Percentiles rank a stretch among this genome's conserved stretches.
Evolutionary conservation across 352 stramenopile genomes (phyloP).

Genomic region (Lagenidium giganteum): DNA sequence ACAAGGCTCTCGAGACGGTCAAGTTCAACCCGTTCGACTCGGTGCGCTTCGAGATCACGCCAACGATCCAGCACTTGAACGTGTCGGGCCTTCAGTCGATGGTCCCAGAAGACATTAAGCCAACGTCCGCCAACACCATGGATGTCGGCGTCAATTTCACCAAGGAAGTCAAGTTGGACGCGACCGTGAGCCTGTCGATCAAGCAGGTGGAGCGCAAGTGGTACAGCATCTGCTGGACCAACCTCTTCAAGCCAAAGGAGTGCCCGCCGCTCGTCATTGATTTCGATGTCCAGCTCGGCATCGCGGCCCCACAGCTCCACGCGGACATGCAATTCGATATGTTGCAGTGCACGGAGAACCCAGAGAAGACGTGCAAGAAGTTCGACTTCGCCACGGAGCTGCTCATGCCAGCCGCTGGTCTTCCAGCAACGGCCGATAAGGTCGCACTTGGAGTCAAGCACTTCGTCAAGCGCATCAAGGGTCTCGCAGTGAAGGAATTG

Average conservation of each 20-base stretch:
- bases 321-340: conserved; percentile 15
- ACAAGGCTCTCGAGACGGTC: conserved; percentile 16
- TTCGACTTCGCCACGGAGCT: conserved; percentile 28
- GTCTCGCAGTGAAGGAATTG: conserved; percentile 27
- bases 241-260: conserved; percentile 23
- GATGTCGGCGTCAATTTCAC: conserved; percentile 24
- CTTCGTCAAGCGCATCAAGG: conserved; percentile 31
- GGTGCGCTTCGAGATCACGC: conserved; percentile 22
- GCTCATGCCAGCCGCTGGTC: too few relatives aligned
- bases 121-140: conserved; percentile 19
- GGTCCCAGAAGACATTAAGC: conserved; percentile 26
- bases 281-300: conserved; percentile 21
- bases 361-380: conserved; percentile 21
- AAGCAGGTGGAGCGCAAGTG: conserved; percentile 29
- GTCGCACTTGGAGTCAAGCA: too few relatives aligned
- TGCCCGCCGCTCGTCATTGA: conserved; percentile 21
- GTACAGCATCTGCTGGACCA: conserved; percentile 43
- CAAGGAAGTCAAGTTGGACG: conserved; percentile 16
- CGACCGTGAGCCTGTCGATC: conserved; percentile 20
- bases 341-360: conserved; percentile 10
- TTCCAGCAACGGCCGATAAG: too few relatives aligned
- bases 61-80: conserved; percentile 25
- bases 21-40: conserved; percentile 23
- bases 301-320: conserved; percentile 14
- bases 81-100: conserved; percentile 23